Evolutionary conservation across 192 early-diverging fungal species (phyloP), one percentile per base, ranked within the genome.

Genomic region (Coemansia reversa): DNA sequence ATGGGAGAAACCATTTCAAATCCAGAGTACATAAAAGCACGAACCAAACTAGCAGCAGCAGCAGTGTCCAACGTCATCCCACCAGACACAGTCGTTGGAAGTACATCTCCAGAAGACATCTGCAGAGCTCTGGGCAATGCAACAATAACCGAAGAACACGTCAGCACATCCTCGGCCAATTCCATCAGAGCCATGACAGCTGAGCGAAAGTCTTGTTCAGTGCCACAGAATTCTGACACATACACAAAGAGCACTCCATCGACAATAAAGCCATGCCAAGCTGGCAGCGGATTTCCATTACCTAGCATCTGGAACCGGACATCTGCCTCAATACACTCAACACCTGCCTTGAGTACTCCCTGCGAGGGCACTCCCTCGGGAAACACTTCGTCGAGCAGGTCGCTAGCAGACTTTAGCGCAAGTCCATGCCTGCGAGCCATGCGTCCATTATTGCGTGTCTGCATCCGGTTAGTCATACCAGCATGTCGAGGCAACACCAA

Each of bases 11-110:
- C 79, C 58, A 86, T 64, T 58, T 84, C 79, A 65, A 88, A 88
- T 14, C 87, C 87, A 50, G 86, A 73, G 72, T 88, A 86, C 84
- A 88, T 65, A 54, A 86, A 88, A 9, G 85, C 87, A 55, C 85
- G 85, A 18, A 83, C 74, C 22, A 88, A 65, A 35, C 69, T 65
- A 2, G 79, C 81, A 47, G 74, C 62, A 11, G 51, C 75, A 4
- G 54, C 51, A 4, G 63, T 49, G 5, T 65, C 54, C 39, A 65
- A 55, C 4, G 47, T 3, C 49, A 29, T 47, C 12, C 35, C 29
- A 33, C 47, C 65, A 28, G 23, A 19, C 3, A 6, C 29, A 7
- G n/a, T n/a, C n/a, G 23, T 29, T 47, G 32, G 4, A 22, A 0
- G 8, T 39, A 14, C 42, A n/a, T 14, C 16, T 24, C 25, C 27